A percentile compares a stretch with the other conserved stretches of the same genome.
These are phyloP conservation scores for Trichoderma polysporum DNA, from an alignment of 2,329 filamentous ascomycete genomes.

Conservation along the genomic window DNA sequence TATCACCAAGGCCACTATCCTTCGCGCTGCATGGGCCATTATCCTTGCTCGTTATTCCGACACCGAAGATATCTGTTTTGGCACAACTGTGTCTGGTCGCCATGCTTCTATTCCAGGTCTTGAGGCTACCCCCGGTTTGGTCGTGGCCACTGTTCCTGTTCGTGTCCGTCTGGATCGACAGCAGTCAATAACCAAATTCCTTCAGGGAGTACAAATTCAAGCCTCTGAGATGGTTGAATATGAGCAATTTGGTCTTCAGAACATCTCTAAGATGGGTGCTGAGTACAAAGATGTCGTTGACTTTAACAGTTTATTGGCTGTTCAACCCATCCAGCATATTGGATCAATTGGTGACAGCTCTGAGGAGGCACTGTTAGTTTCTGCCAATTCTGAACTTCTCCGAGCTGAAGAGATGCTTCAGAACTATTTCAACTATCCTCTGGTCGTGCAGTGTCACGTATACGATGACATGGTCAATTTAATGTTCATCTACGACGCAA, in stretches of 20 bases:
- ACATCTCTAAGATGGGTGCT: conserved; percentile 26
- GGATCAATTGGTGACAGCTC: neutral
- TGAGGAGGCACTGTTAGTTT: neutral
- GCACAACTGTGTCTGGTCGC: conserved; percentile 24
- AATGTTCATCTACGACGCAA: neutral
- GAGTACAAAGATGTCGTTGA: conserved; percentile 18
- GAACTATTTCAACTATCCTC: conserved; percentile 12
- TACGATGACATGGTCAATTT: conserved; percentile 8
- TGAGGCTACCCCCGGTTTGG: conserved; percentile 4
- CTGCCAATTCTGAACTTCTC: neutral
- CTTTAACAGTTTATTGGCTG: conserved; percentile 15
- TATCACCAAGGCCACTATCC: conserved; percentile 22
- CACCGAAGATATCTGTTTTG: conserved; percentile 26
- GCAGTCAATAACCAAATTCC: conserved; percentile 9
- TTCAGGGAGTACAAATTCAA: conserved; percentile 26
- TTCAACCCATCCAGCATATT: conserved; percentile 19
- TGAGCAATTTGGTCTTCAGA: conserved; percentile 31
- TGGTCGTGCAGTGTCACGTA: conserved; percentile 5
- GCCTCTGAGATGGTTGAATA: conserved; percentile 27
- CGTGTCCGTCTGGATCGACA: conserved; percentile 2
- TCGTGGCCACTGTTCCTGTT: conserved; percentile 10
- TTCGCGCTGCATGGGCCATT: conserved; percentile 27
- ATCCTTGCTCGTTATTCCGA: conserved; percentile 22
- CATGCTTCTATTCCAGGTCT: conserved; percentile 10
- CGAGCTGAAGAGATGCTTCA: conserved; percentile 1